These are phyloP conservation scores for Phialemoniopsis sp. DNA, from an alignment of 2,329 filamentous ascomycete species.

Conservation along the genomic window DNA sequence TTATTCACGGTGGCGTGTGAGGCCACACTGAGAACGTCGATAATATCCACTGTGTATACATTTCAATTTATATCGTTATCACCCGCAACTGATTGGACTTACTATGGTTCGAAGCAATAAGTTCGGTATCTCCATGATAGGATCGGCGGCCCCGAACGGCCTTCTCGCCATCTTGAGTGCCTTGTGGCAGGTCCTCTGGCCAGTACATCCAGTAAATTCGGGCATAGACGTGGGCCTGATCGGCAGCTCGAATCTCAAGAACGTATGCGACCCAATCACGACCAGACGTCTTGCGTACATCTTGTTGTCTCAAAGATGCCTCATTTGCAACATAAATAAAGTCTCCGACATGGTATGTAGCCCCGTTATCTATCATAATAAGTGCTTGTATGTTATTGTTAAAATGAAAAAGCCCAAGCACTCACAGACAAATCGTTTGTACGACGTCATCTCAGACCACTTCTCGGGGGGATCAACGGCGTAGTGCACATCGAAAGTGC, in stretches of 20 bases:
- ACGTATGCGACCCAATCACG: slow-evolving; percentile 73
- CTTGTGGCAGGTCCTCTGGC: slow-evolving; percentile 63
- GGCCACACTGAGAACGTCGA: slow-evolving; percentile 68
- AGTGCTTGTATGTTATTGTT: slow-evolving; percentile 6
- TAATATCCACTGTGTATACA: slow-evolving; percentile 57
- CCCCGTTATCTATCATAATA: slow-evolving; percentile 44
- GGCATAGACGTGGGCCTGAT: slow-evolving; percentile 71
- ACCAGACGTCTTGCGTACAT: slow-evolving; percentile 35
- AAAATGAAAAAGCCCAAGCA: slow-evolving; percentile 13
- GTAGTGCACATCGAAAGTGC: slow-evolving; percentile 52
- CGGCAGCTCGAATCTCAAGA: slow-evolving; percentile 69
- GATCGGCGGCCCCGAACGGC: slow-evolving; percentile 49
- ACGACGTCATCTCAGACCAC: slow-evolving; percentile 56
- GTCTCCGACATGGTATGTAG: slow-evolving; percentile 53
- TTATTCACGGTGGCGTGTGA: slow-evolving; percentile 57
- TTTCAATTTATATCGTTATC: no score
- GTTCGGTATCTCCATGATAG: slow-evolving; percentile 64
- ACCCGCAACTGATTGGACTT: slow-evolving; percentile 18
- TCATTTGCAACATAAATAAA: slow-evolving; percentile 58
- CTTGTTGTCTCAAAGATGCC: slow-evolving; percentile 48
- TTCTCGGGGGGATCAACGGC: slow-evolving; percentile 46
- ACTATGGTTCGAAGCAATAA: slow-evolving; percentile 72
- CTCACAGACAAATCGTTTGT: slow-evolving; percentile 59
- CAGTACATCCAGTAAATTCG: slow-evolving; percentile 75
- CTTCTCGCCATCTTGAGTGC: slow-evolving; percentile 48